These are phyloP conservation scores for Abelmoschus esculentus DNA, from an alignment of 345 rosid species.

Conservation along the genomic window DNA sequence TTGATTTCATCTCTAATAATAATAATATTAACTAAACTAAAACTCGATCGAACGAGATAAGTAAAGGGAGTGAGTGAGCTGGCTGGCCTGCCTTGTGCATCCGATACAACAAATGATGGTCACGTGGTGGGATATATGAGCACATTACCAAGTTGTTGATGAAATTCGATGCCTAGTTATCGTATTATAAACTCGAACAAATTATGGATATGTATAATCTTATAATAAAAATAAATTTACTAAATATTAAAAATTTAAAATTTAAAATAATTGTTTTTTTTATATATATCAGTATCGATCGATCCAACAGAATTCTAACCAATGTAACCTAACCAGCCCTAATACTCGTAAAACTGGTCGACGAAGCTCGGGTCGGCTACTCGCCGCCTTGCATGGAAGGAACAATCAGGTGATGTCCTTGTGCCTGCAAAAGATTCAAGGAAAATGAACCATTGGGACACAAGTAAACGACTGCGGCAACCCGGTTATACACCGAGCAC, in stretches of 20 bases:
- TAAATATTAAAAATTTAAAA: too few species aligned
- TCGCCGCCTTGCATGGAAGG: conserved; percentile 46
- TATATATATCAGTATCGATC: too few species aligned
- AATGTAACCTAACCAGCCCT: conserved; percentile 16
- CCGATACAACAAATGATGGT: conserved; percentile 18
- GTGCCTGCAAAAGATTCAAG: conserved; percentile 30
- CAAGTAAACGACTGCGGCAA: not conserved
- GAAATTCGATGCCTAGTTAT: too few species aligned
- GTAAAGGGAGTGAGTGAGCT: not conserved
- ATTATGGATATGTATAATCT: too few species aligned
- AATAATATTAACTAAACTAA: too few species aligned
- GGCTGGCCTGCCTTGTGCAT: conserved; percentile 19
- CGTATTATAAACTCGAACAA: too few species aligned
- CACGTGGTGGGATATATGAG: conserved; percentile 20
- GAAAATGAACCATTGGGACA: not conserved
- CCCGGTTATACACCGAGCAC: not conserved
- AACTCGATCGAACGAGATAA: too few species aligned
- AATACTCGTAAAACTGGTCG: conserved; percentile 12
- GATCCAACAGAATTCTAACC: too few species aligned
- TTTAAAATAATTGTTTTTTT: too few species aligned
- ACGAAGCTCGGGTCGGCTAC: conserved; percentile 16
- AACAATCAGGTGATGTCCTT: conserved; percentile 40
- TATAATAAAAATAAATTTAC: too few species aligned
- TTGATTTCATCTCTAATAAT: too few species aligned
- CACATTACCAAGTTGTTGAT: not conserved